These are phyloP conservation scores for Cymbopogon citratus DNA, from an alignment of 176 grass and related monocot genomes.

Conservation along the genomic window DNA sequence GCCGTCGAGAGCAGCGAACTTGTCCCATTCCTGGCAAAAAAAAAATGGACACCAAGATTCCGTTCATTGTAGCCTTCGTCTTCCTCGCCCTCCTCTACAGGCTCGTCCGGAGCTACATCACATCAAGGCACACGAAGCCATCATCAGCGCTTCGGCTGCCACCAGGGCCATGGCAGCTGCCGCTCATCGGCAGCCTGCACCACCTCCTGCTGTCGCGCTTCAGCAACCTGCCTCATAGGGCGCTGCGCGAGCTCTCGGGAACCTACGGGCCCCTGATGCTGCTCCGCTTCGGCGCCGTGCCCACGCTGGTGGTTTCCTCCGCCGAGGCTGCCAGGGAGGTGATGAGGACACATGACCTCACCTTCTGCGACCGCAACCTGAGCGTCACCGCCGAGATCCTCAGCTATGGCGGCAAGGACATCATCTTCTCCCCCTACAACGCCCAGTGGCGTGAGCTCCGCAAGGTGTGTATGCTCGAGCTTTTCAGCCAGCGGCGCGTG, in stretches of 20 bases:
- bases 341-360: slow-evolving; percentile 31
- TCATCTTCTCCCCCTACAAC: slow-evolving; percentile 24
- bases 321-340: slow-evolving; percentile 38
- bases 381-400: slow-evolving; percentile 18
- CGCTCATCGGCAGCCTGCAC: slow-evolving; percentile 41
- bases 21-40: no score
- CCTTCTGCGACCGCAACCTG: slow-evolving; percentile 24
- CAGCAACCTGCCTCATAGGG: slow-evolving; percentile 24
- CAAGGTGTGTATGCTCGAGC: slow-evolving; percentile 30
- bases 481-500: slow-evolving; percentile 34
- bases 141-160: no score
- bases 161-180: no score
- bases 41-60: no score
- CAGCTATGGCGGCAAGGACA: slow-evolving; percentile 3
- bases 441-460: slow-evolving; percentile 38
- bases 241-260: slow-evolving; percentile 8
- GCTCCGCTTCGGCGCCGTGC: no score
- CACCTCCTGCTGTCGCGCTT: slow-evolving; percentile 25
- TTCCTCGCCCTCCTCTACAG: no score
- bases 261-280: slow-evolving; percentile 28
- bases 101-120: no score
- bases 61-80: no score
- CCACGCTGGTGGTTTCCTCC: no score
- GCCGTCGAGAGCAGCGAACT: no score
- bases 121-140: no score